Conservation (phyloP, 192 early-diverging fungal species). For the Coemansia sp. region DNA sequence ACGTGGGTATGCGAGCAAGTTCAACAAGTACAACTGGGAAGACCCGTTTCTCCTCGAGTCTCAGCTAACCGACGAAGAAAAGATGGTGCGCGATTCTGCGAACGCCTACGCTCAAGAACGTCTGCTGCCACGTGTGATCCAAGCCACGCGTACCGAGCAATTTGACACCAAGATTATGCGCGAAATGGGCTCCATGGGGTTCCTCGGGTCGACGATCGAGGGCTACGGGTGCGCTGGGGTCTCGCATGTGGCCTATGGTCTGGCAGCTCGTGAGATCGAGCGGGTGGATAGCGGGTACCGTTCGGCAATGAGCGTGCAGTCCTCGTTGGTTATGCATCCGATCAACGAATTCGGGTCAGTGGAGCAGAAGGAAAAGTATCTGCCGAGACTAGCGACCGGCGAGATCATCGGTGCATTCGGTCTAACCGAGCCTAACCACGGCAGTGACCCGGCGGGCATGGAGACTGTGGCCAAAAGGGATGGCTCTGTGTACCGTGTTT, state of each 20-base stretch:
- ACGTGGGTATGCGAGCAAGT: conserved; percentile 48
- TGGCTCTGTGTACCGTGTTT: conserved; percentile 74
- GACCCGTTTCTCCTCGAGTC: conserved; percentile 85
- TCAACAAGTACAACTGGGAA: conserved; percentile 80
- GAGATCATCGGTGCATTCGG: conserved; percentile 92
- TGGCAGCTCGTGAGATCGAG: conserved; percentile 97
- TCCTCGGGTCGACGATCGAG: conserved; percentile 92
- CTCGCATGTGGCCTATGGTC: conserved; percentile 95
- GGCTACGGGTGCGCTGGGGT: conserved; percentile 98
- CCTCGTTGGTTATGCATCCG: conserved; percentile 98
- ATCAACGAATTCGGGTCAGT: conserved; percentile 94
- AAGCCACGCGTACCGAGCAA: conserved; percentile 84
- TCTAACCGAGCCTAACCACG: conserved; percentile 98
- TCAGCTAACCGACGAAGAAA: conserved; percentile 92
- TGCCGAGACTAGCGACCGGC: conserved; percentile 86
- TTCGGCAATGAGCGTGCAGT: conserved; percentile 98
- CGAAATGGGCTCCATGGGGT: conserved; percentile 93
- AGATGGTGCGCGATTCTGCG: conserved; percentile 79
- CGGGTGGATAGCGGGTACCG: conserved; percentile 96
- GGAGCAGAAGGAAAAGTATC: conserved; percentile 87
- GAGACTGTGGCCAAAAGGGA: conserved; percentile 85
- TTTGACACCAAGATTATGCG: conserved; percentile 90
- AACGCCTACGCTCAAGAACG: conserved; percentile 87
- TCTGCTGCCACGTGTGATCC: conserved; percentile 80
- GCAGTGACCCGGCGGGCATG: conserved; percentile 92